A percentile compares a stretch with the other conserved stretches of the same genome.
phyloP scores from a whole-genome alignment of 768 basidiomycete genomes.

The Pleurotus citrinopileatus region DNA sequence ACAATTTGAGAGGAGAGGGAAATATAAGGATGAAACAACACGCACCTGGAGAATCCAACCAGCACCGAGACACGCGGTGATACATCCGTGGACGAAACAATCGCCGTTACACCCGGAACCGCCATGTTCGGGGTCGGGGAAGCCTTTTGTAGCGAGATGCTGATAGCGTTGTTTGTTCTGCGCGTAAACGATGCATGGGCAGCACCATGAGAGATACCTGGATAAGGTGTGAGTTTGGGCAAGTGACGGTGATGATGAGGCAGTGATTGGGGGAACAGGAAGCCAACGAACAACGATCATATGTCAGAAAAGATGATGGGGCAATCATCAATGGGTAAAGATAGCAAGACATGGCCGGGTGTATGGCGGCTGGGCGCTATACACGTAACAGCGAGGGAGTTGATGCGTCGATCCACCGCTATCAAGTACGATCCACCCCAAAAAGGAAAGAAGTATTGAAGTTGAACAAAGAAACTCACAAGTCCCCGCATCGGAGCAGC shows the following conservation, averaged over 20 bases:
- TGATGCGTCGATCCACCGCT: too few species aligned
- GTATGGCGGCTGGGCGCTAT: too few species aligned
- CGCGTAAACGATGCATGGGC: constrained; percentile 36
- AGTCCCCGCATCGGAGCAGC: constrained; percentile 18
- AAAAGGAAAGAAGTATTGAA: neutral
- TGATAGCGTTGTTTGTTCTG: constrained; percentile 31
- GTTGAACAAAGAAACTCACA: constrained; percentile 16
- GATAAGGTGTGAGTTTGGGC: neutral
- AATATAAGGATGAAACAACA: too few species aligned
- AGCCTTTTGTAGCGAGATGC: constrained; percentile 26
- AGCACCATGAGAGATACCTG: constrained; percentile 28
- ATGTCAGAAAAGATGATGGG: neutral
- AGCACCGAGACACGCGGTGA: constrained; percentile 26
- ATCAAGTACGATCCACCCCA: neutral
- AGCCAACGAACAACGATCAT: neutral
- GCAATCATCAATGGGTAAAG: too few species aligned
- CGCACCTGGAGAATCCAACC: constrained; percentile 27
- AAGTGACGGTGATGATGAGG: neutral
- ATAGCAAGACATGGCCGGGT: too few species aligned
- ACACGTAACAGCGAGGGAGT: too few species aligned
- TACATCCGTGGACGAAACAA: constrained; percentile 32
- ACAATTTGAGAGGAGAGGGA: neutral
- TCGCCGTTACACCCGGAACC: constrained; percentile 31
- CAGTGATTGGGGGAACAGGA: neutral
- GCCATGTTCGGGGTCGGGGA: constrained; percentile 31